phyloP scores from a whole-genome alignment of 805 yeast species.

The Brettanomyces bruxellensis region DNA sequence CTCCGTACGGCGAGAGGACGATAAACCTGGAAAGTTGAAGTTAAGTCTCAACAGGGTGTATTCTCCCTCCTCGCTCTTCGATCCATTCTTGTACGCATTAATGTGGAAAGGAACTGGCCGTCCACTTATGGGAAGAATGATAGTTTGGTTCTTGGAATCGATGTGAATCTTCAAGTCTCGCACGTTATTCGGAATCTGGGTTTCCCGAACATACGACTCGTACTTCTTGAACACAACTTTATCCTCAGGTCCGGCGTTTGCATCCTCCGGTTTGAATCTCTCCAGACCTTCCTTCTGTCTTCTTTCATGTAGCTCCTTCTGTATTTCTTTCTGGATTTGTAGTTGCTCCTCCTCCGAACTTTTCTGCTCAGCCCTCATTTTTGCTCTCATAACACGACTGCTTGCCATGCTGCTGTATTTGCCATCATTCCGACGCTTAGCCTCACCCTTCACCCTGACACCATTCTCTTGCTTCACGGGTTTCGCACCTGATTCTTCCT shows the following conservation, averaged over 20 bases:
- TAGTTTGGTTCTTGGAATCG: slow-evolving; percentile 81
- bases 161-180: slow-evolving; percentile 80
- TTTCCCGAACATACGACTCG: slow-evolving; percentile 89
- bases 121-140: slow-evolving; percentile 85
- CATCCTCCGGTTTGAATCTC: slow-evolving; percentile 73
- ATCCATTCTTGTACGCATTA: slow-evolving; percentile 87
- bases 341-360: slow-evolving; percentile 72
- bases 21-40: slow-evolving; percentile 79
- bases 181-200: slow-evolving; percentile 80
- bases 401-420: slow-evolving; percentile 26
- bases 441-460: slow-evolving; percentile 6
- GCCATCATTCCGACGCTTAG: slow-evolving; percentile 6
- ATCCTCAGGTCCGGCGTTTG: slow-evolving; percentile 49
- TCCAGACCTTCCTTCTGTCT: slow-evolving; percentile 82
- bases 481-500: slow-evolving; percentile 16
- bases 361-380: slow-evolving; percentile 67
- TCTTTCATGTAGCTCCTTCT: slow-evolving; percentile 72
- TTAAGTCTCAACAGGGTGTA: slow-evolving; percentile 84
- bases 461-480: slow-evolving; percentile 4
- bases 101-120: slow-evolving; percentile 98
- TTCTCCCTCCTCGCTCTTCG: slow-evolving; percentile 94
- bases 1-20: slow-evolving; percentile 58
- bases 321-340: slow-evolving; percentile 73
- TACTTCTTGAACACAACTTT: slow-evolving; percentile 80
- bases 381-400: slow-evolving; percentile 68